Evolutionary conservation across 2,329 filamentous ascomycete genomes (phyloP), one percentile per base, ranked within the genome.

Genomic region (Cladorrhinum sp.): DNA sequence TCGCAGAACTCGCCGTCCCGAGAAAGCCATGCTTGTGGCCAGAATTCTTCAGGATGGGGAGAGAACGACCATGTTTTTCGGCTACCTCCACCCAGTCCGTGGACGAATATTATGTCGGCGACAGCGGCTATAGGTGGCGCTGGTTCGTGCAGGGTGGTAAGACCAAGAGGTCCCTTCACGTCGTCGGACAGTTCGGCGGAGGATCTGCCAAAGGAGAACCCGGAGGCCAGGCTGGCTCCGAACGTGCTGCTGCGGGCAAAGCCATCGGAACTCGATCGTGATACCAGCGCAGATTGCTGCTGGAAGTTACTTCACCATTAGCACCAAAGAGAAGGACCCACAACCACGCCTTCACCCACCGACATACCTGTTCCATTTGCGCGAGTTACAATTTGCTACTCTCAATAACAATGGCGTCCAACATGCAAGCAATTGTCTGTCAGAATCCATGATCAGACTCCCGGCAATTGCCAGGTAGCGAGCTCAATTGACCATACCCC

Each of bases 61-160:
- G 66, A 64, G 28, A 71, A 67, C 5, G 65, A 68, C 76, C 77
- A 79, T 42, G 75, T 75, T 57, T 68, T 70, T 2, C 70, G 65
- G 51, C 72, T 74, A 1, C 69, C 70, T 1, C 75, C 77, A 8
- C 73, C 74, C 1, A 79, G 69, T 1, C 76, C 76, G 64, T 79
- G 76, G 2, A 78, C 67, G 58, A 78, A 79, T 16, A 79, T 69
- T 7, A 73, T 66, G 18, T 73, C 70, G n/a, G 61, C 56, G 12
- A 59, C 24, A 6, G 56, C 12, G 1, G 4, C 23, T 16, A 23
- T 16, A 1, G 64, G 57, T 1, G 59, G 48, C 3, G 24, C 23
- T 6, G 64, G 66, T 2, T 65, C 57, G 61, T 66, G 48, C 8
- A 69, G 58, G 0, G 61, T 67, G 1, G 61, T 65, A 9, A 69